phyloP scores from a whole-genome alignment of 163 green algal genomes.

The Chlorella variabilis region DNA sequence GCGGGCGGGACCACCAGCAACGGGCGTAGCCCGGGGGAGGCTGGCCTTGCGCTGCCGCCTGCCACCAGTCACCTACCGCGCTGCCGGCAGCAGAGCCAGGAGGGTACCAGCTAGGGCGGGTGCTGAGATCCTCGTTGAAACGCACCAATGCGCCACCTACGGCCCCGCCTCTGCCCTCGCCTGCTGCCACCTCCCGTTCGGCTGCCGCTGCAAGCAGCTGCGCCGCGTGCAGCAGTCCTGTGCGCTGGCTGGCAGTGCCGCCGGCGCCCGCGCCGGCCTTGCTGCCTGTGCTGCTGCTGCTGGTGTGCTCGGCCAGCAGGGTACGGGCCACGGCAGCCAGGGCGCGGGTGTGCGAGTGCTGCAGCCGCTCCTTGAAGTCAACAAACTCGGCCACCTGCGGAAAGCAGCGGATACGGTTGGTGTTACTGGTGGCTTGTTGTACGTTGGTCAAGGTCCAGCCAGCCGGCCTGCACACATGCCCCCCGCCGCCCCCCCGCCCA shows the following conservation, averaged over 20 bases:
- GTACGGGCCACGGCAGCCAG: conserved; percentile 9
- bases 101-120: conserved; percentile 58
- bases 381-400: conserved; percentile 77
- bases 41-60: background rate
- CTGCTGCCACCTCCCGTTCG: background rate
- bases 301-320: too few relatives aligned
- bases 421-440: background rate
- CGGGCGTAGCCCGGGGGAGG: background rate
- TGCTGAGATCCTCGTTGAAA: conserved; percentile 67
- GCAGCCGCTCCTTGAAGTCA: conserved; percentile 68
- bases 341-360: conserved; percentile 49
- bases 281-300: background rate
- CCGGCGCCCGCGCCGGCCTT: background rate
- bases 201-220: conserved; percentile 7
- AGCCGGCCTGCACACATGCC: too few relatives aligned
- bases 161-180: background rate
- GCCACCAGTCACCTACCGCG: conserved; percentile 40
- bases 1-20: conserved; percentile 25
- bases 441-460: background rate
- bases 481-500: too few relatives aligned
- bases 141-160: conserved; percentile 31
- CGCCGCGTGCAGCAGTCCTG: conserved; percentile 1
- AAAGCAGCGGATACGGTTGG: background rate
- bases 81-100: conserved; percentile 18
- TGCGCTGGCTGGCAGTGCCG: too few relatives aligned